These are phyloP conservation scores for Penicillium sp. DNA, from an alignment of 2,329 filamentous ascomycete species.

Conservation along the genomic window DNA sequence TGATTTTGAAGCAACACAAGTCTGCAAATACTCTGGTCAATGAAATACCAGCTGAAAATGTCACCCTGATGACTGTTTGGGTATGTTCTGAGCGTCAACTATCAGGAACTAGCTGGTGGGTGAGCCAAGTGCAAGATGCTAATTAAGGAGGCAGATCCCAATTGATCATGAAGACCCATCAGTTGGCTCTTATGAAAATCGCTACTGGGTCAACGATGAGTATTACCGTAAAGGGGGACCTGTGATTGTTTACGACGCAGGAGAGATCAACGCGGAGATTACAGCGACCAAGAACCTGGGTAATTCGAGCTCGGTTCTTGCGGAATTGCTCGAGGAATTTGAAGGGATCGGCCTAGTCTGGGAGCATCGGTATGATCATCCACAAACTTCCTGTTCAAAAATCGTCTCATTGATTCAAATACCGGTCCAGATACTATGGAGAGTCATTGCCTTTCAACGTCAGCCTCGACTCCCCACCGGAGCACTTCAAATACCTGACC, in stretches of 20 bases:
- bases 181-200: slow-evolving; percentile 48
- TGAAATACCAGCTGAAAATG: background rate
- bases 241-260: slow-evolving; percentile 45
- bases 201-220: slow-evolving; percentile 50
- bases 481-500: slow-evolving; percentile 39
- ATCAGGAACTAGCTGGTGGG: background rate
- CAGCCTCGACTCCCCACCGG: slow-evolving; percentile 30
- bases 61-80: slow-evolving; percentile 5
- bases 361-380: slow-evolving; percentile 37
- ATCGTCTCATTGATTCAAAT: background rate
- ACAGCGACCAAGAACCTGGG: slow-evolving; percentile 35
- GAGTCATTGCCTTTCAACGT: slow-evolving; percentile 36
- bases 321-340: slow-evolving; percentile 30
- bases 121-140: background rate
- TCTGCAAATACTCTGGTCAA: slow-evolving; percentile 4
- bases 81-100: slow-evolving; percentile 2
- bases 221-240: slow-evolving; percentile 55
- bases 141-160: slow-evolving; percentile 20
- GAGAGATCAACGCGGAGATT: slow-evolving; percentile 40
- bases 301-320: slow-evolving; percentile 27
- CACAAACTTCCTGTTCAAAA: background rate
- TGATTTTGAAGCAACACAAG: slow-evolving; percentile 5
- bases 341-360: slow-evolving; percentile 37
- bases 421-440: slow-evolving; percentile 37
- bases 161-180: slow-evolving; percentile 30